These are phyloP conservation scores for Tuber microsphaerosporum DNA, from an alignment of 495 filamentous ascomycete species.

Conservation along the genomic window DNA sequence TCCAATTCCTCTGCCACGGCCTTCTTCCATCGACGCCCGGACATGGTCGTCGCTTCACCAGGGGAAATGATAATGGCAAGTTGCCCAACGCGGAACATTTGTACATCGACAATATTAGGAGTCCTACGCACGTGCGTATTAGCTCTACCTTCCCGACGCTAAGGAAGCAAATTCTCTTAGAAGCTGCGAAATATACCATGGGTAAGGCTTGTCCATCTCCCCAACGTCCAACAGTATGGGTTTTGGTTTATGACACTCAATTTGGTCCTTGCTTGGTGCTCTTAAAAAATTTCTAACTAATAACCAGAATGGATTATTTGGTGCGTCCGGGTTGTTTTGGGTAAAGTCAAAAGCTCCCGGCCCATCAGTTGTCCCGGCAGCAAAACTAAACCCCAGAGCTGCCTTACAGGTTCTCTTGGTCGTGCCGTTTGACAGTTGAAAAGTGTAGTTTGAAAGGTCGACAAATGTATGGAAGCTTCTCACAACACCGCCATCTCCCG, in stretches of 20 bases:
- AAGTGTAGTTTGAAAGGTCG: slow-evolving; percentile 56
- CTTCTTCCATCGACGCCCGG: slow-evolving; percentile 81
- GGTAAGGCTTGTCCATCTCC: slow-evolving; percentile 68
- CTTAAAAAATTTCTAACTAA: slow-evolving; percentile 68
- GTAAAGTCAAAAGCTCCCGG: slow-evolving; percentile 92
- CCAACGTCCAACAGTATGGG: slow-evolving; percentile 87
- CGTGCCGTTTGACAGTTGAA: slow-evolving; percentile 67
- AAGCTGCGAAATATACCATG: slow-evolving; percentile 51
- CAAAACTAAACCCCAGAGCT: slow-evolving; percentile 90
- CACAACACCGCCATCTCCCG: slow-evolving; percentile 56
- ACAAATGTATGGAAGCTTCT: slow-evolving; percentile 69
- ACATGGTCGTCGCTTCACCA: slow-evolving; percentile 93
- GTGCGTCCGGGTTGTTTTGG: slow-evolving; percentile 66
- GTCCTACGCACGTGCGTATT: slow-evolving; percentile 42
- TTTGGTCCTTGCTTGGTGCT: slow-evolving; percentile 62
- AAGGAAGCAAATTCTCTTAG: background rate
- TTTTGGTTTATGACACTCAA: slow-evolving; percentile 72
- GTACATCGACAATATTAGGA: slow-evolving; percentile 89
- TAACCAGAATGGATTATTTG: slow-evolving; percentile 74
- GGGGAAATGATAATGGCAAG: slow-evolving; percentile 79
- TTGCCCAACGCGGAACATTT: slow-evolving; percentile 80
- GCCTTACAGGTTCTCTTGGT: slow-evolving; percentile 72
- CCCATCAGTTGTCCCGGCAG: slow-evolving; percentile 88
- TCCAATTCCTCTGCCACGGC: slow-evolving; percentile 55
- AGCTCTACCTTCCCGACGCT: slow-evolving; percentile 13